Percentiles rank a stretch among this genome's conserved stretches.
phyloP scores from a whole-genome alignment of 129 eudicot species.

The Flaveria bidentis region DNA sequence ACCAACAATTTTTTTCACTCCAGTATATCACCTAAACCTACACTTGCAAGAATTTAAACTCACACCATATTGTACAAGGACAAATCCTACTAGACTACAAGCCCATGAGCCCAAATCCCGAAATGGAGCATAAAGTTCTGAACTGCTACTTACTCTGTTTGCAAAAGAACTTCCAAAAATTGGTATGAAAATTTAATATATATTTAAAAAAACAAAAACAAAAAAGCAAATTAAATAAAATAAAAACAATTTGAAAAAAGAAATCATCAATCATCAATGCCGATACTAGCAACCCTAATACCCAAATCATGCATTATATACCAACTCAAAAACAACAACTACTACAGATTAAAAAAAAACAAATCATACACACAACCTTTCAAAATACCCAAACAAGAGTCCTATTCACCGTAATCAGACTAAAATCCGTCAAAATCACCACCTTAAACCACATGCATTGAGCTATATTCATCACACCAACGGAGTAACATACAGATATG shows the following conservation, averaged over 20 bases:
- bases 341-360: not conserved
- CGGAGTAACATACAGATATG: not conserved
- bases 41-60: too few species aligned
- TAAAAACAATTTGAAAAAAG: not conserved
- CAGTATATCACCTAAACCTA: too few species aligned
- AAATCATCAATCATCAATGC: not conserved
- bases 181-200: too few species aligned
- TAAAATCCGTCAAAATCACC: not conserved
- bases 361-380: not conserved
- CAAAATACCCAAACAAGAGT: not conserved
- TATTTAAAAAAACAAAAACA: too few species aligned
- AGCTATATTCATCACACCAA: not conserved
- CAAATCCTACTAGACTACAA: too few species aligned
- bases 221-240: not conserved
- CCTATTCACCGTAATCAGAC: not conserved
- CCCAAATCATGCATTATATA: not conserved
- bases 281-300: conserved; percentile 5
- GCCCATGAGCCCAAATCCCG: too few species aligned
- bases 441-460: conserved; percentile 19
- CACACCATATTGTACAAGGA: too few species aligned
- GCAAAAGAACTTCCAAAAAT: too few species aligned
- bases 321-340: not conserved
- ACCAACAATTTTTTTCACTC: too few species aligned
- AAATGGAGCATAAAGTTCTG: too few species aligned
- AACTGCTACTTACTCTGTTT: too few species aligned